phyloP scores from a whole-genome alignment of 164 flowering plant species.

The Buxus sempervirens region DNA sequence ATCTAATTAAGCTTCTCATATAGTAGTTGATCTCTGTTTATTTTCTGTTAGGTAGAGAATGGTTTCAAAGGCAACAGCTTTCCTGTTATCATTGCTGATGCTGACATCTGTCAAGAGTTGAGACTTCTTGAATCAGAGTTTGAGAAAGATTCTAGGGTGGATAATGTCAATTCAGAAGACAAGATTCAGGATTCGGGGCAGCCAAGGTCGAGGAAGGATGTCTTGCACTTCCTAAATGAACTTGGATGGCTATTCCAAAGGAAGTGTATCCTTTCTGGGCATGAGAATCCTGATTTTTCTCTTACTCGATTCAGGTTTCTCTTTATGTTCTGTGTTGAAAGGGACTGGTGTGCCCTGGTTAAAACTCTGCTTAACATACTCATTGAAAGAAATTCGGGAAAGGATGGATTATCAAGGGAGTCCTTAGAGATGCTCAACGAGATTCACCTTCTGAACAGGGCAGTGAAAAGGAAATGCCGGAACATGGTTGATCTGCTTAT shows the following conservation, averaged over 20 bases:
- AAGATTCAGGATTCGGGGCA: slow-evolving; percentile 25
- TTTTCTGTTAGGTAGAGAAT: slow-evolving; percentile 67
- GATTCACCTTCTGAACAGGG: slow-evolving; percentile 64
- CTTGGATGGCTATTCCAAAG: slow-evolving; percentile 94
- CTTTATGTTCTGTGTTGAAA: slow-evolving; percentile 65
- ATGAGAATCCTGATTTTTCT: slow-evolving; percentile 36
- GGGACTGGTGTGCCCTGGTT: slow-evolving; percentile 63
- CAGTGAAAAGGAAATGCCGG: slow-evolving; percentile 67
- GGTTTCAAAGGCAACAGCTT: slow-evolving; percentile 78
- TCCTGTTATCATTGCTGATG: slow-evolving; percentile 81
- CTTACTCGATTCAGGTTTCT: slow-evolving; percentile 60
- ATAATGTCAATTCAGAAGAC: slow-evolving; percentile 33
- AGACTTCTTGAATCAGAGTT: slow-evolving; percentile 68
- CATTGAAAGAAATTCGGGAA: slow-evolving; percentile 35
- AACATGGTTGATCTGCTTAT: slow-evolving; percentile 71
- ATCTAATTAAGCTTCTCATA: not conserved
- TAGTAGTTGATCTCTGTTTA: not conserved
- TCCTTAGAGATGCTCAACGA: slow-evolving; percentile 49
- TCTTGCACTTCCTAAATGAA: slow-evolving; percentile 77
- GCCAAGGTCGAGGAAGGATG: slow-evolving; percentile 58
- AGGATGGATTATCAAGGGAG: slow-evolving; percentile 34
- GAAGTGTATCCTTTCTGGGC: slow-evolving; percentile 24
- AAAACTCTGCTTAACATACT: slow-evolving; percentile 61
- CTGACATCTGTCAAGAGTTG: slow-evolving; percentile 64
- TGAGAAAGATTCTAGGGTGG: slow-evolving; percentile 27